Base-by-base conservation (phyloP, 768 basidiomycete genomes). In the Lanmaoa pseudosensibilis region DNA sequence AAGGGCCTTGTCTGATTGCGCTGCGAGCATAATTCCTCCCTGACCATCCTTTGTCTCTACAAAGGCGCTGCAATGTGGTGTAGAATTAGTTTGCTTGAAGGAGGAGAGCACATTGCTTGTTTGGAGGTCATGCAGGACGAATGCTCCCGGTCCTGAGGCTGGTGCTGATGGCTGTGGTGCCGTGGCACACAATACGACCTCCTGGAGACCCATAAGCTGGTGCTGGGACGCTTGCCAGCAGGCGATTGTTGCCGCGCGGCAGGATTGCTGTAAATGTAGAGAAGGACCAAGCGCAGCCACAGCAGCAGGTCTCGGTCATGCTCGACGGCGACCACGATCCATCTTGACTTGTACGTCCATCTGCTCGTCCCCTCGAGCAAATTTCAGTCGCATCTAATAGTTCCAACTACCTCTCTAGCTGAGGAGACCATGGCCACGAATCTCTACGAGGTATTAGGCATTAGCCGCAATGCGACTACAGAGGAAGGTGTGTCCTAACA, bases 1-100 rank as follows among this genome's bases (percentile, higher is more conserved):
- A 41, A 96, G 80, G 0, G 92, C 85, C 71, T 97, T 97, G 56
- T 94, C 92, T 46, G 86, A 83, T 69, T 97, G 94, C 2, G 87
- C 85, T 30, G 92, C 86, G 21, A 97, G 78, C 51, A 97, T 79
- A 56, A 93, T 78, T 1, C 95, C 94, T 23, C 96, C 97, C 59
- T 85, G 81, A 0, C 86, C 86, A 69, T 85, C 77, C 47, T 74
- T 76, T 1, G 91, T 87, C 54, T 84, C 82, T 4, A 92, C 77
- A 25, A 85, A 75, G 8, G 85, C 82, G n/a, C 85, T 85, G 65
- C 84, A 90, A 52, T 88, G 83, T 4, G 77, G 65, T 12, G 76
- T 72, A 21, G 91, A 79, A 59, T 76, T 87, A 2, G 89, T 87
- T 59, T 94, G 93, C 67, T 95, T 96, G 80, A 94, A 95, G 2